Conservation (phyloP, 345 rosid species). For the Lepidium africanum region DNA sequence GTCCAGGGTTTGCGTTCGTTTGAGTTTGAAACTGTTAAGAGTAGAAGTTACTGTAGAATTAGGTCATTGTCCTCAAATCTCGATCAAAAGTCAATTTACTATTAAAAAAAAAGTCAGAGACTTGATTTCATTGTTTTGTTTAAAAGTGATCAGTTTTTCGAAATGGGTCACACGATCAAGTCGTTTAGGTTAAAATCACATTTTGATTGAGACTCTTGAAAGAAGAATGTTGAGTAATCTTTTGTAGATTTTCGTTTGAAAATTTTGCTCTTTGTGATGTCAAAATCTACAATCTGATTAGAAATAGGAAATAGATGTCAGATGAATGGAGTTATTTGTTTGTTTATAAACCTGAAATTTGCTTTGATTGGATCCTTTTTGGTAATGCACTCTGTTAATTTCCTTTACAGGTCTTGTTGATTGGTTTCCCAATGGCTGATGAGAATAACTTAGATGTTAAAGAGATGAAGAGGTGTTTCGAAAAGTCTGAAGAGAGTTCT, state of each 20-base stretch:
- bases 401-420: background rate
- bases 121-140: background rate
- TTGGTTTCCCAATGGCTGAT: slow-evolving; percentile 25
- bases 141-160: background rate
- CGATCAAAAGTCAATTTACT: background rate
- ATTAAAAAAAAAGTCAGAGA: too few species aligned
- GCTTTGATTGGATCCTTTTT: background rate
- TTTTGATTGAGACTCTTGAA: too few species aligned
- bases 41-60: background rate
- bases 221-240: background rate
- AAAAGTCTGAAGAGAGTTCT: background rate
- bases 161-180: slow-evolving; percentile 7
- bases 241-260: background rate
- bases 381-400: background rate
- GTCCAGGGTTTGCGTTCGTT: background rate
- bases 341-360: background rate
- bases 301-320: too few species aligned
- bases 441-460: slow-evolving; percentile 2
- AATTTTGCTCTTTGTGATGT: slow-evolving; percentile 1
- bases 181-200: background rate
- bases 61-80: slow-evolving; percentile 1
- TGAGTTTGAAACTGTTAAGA: background rate
- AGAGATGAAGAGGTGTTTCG: slow-evolving; percentile 1
- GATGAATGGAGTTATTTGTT: background rate
- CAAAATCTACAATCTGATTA: background rate